Conservation (phyloP, 2,329 filamentous ascomycete species). For the Trichoderma semiorbis region DNA sequence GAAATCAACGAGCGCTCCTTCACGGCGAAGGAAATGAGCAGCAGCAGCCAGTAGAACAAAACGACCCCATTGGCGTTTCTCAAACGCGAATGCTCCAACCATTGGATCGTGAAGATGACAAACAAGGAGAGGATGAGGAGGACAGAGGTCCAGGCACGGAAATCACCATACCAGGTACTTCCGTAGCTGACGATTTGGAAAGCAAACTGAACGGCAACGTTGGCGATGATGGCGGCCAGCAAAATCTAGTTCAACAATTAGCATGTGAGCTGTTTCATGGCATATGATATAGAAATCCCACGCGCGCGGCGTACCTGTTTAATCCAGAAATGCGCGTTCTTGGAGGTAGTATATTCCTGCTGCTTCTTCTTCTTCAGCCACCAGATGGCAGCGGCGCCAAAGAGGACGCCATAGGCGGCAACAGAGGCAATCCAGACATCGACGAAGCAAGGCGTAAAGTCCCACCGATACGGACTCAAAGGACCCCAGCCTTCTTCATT, state of each 20-base stretch:
- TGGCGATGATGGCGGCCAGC: conserved; percentile 63
- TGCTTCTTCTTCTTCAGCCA: conserved; percentile 70
- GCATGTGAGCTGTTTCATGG: not conserved
- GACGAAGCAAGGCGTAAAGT: conserved; percentile 96
- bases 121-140: conserved; percentile 67
- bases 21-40: conserved; percentile 72
- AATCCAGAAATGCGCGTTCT: conserved; percentile 88
- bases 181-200: conserved; percentile 71
- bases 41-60: conserved; percentile 88
- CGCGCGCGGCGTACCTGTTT: conserved; percentile 64
- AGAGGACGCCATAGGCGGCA: conserved; percentile 72
- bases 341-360: conserved; percentile 61
- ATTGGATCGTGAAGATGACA: conserved; percentile 77
- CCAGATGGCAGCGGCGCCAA: conserved; percentile 74
- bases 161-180: conserved; percentile 72
- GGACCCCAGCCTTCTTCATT: conserved; percentile 96
- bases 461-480: conserved; percentile 78
- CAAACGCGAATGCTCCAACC: conserved; percentile 78
- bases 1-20: conserved; percentile 84
- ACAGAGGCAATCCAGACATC: conserved; percentile 83
- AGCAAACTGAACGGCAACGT: conserved; percentile 67
- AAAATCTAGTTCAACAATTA: conserved; percentile 41
- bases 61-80: conserved; percentile 84
- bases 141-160: conserved; percentile 79
- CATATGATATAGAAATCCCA: not conserved